phyloP scores from a whole-genome alignment of 1,284 basidiomycete genomes.

The Papiliotrema terrestris region DNA sequence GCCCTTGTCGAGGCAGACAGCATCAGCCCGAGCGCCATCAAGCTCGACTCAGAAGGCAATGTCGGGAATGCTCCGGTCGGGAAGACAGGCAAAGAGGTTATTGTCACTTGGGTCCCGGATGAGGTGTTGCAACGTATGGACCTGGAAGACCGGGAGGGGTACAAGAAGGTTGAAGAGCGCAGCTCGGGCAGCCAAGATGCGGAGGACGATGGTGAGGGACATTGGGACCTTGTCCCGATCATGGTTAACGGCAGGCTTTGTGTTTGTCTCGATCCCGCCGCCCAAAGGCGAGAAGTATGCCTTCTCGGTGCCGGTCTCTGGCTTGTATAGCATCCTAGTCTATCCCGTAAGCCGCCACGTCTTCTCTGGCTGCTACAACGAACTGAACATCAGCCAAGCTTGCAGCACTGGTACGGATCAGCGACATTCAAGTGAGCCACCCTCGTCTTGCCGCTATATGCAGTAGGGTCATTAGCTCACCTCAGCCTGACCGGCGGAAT shows the following conservation, averaged over 20 bases:
- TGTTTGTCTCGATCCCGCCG: conserved; percentile 44
- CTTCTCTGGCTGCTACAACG: neutral
- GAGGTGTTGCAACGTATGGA: conserved; percentile 43
- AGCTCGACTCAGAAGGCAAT: conserved; percentile 8
- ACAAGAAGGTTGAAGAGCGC: conserved; percentile 29
- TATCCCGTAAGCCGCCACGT: conserved; percentile 56
- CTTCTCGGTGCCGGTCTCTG: conserved; percentile 84
- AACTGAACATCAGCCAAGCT: conserved; percentile 29
- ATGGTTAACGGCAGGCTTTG: conserved; percentile 33
- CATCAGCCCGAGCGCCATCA: conserved; percentile 51
- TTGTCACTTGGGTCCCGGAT: conserved; percentile 47
- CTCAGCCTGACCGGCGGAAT: conserved; percentile 85
- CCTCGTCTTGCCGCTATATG: neutral
- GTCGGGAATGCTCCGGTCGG: neutral
- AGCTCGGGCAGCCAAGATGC: conserved; percentile 9
- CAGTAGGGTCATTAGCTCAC: conserved; percentile 54
- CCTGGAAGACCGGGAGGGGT: conserved; percentile 39
- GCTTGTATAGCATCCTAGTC: conserved; percentile 84
- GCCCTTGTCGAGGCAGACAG: conserved; percentile 66
- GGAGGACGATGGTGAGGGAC: conserved; percentile 35
- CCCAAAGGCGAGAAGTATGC: conserved; percentile 79
- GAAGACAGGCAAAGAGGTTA: conserved; percentile 23
- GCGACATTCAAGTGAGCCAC: conserved; percentile 45
- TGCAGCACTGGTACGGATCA: conserved; percentile 48
- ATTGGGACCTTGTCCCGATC: neutral